Base-by-base conservation (phyloP, 2,329 filamentous ascomycete species). In the Arachnopeziza araneosa region DNA sequence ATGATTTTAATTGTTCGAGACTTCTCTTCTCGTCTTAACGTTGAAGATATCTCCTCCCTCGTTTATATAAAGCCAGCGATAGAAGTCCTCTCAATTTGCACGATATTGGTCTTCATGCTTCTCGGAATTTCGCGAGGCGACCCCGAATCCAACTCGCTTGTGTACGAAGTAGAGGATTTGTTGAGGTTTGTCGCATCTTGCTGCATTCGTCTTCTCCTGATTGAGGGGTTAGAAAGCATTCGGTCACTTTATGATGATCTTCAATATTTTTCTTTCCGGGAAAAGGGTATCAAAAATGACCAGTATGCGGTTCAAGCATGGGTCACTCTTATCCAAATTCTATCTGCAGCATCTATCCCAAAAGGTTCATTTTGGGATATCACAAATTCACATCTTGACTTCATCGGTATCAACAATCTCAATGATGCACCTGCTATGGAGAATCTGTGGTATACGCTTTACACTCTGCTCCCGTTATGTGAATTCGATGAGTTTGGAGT, bases 301-400 rank as follows among this genome's bases (percentile, higher is more conserved):
- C 70, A 76, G n/a, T 70, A 74, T 17, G 63, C 70, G 1, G 66
- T 80, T 9, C 78, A 84, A 59, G 79, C 80, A 10, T 89, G 86
- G 86, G 79, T 85, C 1, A 74, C 83, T 23, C 62, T 84, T 4
- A 83, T 87, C 67, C 80, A 81, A 54, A 72, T 80, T 0, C 69
- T 88, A 4, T 78, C 81, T 26, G 73, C 76, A 36, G 78, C 79
- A 14, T 72, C 71, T 8, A 80, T 86, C 50, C 79, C 79, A 1
- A 76, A 79, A 55, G 74, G 76, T 23, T 79, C 79, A 0, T 88
- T 89, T 65, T 88, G 85, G 86, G 83, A 86, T 58, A 64, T 86
- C 32, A 68, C 78, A 1, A 80, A 83, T 60, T 66, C 75, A 6
- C 70, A 75, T 12, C 71, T 85, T 60, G 67, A 77, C 2, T 67